These are phyloP conservation scores for Stagonosporopsis chrysanthemi DNA, from an alignment of 2,329 filamentous ascomycete genomes.

Conservation along the genomic window DNA sequence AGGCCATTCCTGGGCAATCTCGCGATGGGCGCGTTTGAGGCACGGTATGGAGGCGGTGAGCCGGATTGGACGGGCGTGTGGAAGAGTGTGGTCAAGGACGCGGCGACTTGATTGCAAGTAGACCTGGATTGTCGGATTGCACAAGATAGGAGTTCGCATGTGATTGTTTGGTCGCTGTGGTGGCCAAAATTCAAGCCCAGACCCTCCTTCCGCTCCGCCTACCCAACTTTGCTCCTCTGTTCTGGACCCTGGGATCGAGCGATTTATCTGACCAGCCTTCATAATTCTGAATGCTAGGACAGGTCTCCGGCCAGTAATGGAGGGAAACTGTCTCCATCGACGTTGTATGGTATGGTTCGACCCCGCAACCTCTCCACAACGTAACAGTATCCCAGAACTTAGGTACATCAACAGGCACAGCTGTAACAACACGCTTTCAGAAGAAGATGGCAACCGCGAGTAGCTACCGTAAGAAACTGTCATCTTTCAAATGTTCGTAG, in stretches of 20 bases:
- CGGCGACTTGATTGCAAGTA: constrained; percentile 8
- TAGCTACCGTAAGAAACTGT: neutral
- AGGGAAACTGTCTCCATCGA: too few relatives aligned
- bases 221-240: neutral
- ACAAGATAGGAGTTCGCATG: neutral
- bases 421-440: neutral
- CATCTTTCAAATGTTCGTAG: neutral
- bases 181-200: neutral
- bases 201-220: neutral
- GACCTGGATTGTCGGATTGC: neutral
- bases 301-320: too few relatives aligned
- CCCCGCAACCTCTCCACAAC: neutral
- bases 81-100: constrained; percentile 44
- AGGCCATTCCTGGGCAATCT: constrained; percentile 89
- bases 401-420: neutral
- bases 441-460: neutral
- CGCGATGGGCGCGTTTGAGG: constrained; percentile 93
- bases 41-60: constrained; percentile 81
- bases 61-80: constrained; percentile 43
- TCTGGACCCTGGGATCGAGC: neutral
- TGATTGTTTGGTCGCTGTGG: neutral
- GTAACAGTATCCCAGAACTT: neutral
- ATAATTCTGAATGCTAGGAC: too few relatives aligned
- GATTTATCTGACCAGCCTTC: neutral
- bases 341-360: neutral